Conservation (phyloP, 1,284 basidiomycete genomes). For the Inonotus obliquus region DNA sequence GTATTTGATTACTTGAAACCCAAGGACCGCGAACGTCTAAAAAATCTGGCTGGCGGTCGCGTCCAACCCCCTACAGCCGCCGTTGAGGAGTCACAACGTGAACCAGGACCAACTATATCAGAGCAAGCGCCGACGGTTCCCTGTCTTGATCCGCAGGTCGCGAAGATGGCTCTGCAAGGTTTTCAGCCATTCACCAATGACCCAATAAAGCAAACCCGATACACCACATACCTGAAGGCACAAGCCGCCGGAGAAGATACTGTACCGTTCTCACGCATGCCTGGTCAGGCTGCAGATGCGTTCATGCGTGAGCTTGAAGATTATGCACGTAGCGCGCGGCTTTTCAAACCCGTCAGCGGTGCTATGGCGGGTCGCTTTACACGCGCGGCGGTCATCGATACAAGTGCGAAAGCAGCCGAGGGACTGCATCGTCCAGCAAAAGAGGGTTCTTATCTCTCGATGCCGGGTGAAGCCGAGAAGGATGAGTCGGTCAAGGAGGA, state of each 20-base stretch:
- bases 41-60: slow-evolving; percentile 45
- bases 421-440: slow-evolving; percentile 69
- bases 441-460: slow-evolving; percentile 28
- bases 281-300: slow-evolving; percentile 57
- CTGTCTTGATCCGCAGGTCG: slow-evolving; percentile 68
- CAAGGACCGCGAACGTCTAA: slow-evolving; percentile 84
- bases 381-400: slow-evolving; percentile 61
- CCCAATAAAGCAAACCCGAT: slow-evolving; percentile 78
- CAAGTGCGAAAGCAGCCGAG: slow-evolving; percentile 61
- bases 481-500: slow-evolving; percentile 49
- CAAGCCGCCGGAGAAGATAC: slow-evolving; percentile 44
- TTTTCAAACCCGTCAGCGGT: slow-evolving; percentile 90
- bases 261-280: slow-evolving; percentile 43
- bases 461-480: slow-evolving; percentile 35
- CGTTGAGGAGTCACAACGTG: slow-evolving; percentile 20
- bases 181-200: slow-evolving; percentile 88
- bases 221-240: slow-evolving; percentile 76
- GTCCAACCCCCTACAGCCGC: slow-evolving; percentile 25
- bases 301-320: slow-evolving; percentile 82
- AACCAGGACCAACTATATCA: slow-evolving; percentile 27
- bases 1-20: slow-evolving; percentile 92
- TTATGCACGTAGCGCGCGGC: slow-evolving; percentile 80
- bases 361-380: slow-evolving; percentile 94
- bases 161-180: slow-evolving; percentile 81
- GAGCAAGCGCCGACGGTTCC: slow-evolving; percentile 46